These are phyloP conservation scores for Calcarisporium arbuscula DNA, from an alignment of 2,329 filamentous ascomycete genomes.

Conservation along the genomic window DNA sequence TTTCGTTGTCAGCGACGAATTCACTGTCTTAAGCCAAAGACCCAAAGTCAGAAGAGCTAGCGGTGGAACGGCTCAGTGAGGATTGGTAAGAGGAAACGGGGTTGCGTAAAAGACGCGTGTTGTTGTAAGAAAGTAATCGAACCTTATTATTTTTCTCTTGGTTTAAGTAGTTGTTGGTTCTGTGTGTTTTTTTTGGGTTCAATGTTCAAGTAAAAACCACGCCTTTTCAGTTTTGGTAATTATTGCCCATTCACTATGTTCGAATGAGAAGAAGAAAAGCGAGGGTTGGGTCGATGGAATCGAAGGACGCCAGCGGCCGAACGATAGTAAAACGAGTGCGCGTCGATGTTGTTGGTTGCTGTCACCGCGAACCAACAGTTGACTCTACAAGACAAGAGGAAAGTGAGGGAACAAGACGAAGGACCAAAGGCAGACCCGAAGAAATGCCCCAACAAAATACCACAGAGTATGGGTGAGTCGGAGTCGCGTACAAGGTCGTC, in stretches of 20 bases:
- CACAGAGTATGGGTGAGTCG: too few relatives aligned
- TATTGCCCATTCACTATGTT: slow-evolving; percentile 13
- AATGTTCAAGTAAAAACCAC: neutral
- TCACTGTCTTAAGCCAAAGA: too few relatives aligned
- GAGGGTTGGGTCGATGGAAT: slow-evolving; percentile 30
- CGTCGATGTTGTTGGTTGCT: slow-evolving; percentile 35
- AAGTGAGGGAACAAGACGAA: slow-evolving; percentile 21
- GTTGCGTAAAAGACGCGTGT: neutral
- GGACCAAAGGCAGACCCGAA: slow-evolving; percentile 15
- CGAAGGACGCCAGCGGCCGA: slow-evolving; percentile 54
- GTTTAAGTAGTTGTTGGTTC: too few relatives aligned
- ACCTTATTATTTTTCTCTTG: slow-evolving; percentile 2
- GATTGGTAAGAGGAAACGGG: too few relatives aligned
- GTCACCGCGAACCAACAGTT: slow-evolving; percentile 35
- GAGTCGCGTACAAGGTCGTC: too few relatives aligned
- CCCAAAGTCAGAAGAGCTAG: too few relatives aligned
- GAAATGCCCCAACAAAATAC: too few relatives aligned
- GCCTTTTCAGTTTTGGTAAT: too few relatives aligned
- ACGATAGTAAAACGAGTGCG: slow-evolving; percentile 33
- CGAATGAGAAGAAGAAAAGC: slow-evolving; percentile 22
- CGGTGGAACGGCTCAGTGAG: too few relatives aligned
- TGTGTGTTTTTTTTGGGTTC: neutral
- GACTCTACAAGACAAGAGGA: slow-evolving; percentile 18
- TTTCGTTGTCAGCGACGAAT: too few relatives aligned
- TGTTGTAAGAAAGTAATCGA: neutral